These are phyloP conservation scores for Pyrus communis DNA, from an alignment of 306 rosid species.

Conservation along the genomic window DNA sequence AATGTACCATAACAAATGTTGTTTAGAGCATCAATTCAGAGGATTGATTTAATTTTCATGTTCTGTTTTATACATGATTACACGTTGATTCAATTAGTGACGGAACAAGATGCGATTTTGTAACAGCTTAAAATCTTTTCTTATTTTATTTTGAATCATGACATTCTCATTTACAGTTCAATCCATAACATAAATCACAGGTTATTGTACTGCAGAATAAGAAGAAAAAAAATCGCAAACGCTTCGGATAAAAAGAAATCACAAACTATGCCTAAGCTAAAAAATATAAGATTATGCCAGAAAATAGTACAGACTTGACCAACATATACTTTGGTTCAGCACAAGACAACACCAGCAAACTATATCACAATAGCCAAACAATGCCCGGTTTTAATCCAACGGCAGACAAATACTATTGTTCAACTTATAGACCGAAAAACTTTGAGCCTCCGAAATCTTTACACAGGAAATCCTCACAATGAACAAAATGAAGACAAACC, in stretches of 20 bases:
- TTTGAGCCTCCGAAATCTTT: constrained; percentile 17
- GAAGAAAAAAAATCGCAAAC: neutral
- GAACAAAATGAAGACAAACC: constrained; percentile 36
- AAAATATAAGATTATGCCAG: neutral
- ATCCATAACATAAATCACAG: neutral
- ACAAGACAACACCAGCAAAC: constrained; percentile 13
- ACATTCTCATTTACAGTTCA: neutral
- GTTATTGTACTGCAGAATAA: no score
- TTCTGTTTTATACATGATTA: neutral
- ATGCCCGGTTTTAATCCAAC: constrained; percentile 11
- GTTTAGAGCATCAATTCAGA: no score
- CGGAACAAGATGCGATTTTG: no score
- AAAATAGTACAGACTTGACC: neutral
- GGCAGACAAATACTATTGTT: constrained; percentile 16
- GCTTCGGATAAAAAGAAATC: neutral
- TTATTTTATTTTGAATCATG: neutral
- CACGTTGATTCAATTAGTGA: neutral
- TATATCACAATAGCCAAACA: constrained; percentile 16
- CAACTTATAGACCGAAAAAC: constrained; percentile 10
- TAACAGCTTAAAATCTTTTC: no score
- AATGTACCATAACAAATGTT: neutral
- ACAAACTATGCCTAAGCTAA: neutral
- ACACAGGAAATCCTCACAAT: constrained; percentile 34
- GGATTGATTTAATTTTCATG: neutral
- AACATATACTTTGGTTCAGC: neutral